Conservation (phyloP, 345 rosid genomes). For the Hypericum androsaemum region DNA sequence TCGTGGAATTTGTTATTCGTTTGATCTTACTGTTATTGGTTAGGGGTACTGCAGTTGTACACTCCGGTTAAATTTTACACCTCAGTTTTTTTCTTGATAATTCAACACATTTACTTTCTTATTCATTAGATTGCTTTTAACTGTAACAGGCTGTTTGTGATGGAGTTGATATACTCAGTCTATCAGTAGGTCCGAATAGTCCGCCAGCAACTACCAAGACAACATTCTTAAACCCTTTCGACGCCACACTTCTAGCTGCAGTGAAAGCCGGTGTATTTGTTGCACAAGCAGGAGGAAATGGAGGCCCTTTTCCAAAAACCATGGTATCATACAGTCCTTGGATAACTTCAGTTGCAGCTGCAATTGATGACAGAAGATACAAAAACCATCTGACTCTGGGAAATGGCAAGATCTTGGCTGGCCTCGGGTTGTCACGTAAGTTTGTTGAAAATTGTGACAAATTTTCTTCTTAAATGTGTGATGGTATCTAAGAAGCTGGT, state of each 20-base stretch:
- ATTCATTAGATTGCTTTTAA: background rate
- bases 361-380: slow-evolving; percentile 91
- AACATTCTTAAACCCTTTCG: slow-evolving; percentile 88
- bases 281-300: slow-evolving; percentile 97
- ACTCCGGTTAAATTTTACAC: no score
- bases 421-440: slow-evolving; percentile 85
- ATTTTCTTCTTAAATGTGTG: no score
- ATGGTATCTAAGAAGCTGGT: no score
- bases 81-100: no score
- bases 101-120: background rate
- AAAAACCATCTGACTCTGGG: slow-evolving; percentile 82
- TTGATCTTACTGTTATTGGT: no score
- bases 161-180: slow-evolving; percentile 94
- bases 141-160: slow-evolving; percentile 85
- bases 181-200: slow-evolving; percentile 93
- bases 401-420: slow-evolving; percentile 76
- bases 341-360: slow-evolving; percentile 95
- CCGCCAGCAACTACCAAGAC: slow-evolving; percentile 83
- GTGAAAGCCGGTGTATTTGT: slow-evolving; percentile 97
- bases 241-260: slow-evolving; percentile 90
- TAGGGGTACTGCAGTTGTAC: no score
- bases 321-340: slow-evolving; percentile 95
- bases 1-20: no score
- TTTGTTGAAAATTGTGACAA: slow-evolving; percentile 4
- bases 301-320: slow-evolving; percentile 95